Evolutionary conservation across 495 filamentous ascomycete species (phyloP), one percentile per base, ranked within the genome.

Genomic region (Ramalina intermedia): DNA sequence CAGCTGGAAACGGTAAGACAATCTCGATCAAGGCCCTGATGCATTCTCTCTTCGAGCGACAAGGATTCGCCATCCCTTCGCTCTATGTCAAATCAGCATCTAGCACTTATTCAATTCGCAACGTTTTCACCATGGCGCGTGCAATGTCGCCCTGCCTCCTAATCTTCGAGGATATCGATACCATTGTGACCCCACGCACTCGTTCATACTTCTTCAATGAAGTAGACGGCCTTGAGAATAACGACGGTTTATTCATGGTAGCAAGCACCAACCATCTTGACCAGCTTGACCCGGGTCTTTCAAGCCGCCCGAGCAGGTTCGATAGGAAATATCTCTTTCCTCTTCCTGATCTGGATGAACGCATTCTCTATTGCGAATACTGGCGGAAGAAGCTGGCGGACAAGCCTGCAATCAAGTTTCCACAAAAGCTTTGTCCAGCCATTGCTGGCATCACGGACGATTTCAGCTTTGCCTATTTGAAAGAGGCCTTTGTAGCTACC

Each of bases 171-270:
- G 80, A 84, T 48, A 73, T 84, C 23, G 80, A 83, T 51, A 78
- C 71, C 20, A 62, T 82, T 13, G 71, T 83, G 5, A 68, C 64
- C 2, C 63, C 66, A 24, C 47, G 46, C 4, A 72, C 73, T 29
- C 63, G 80, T 7, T 72, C 66, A 45, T 84, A 80, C 61, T 84
- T 85, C 55, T 68, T 85, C 46, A 84, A 84, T 57, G 77, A 84
- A 51, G 71, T 84, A 6, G 81, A 84, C 52, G 80, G 81, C 1
- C 62, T 84, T 17, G 76, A 77, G 54, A 71, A 67, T 55, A 83
- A 83, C 55, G 74, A 82, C 56, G 79, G 79, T 27, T 79, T 82
- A 48, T 66, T 81, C 51, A 80, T 82, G 63, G 63, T 83, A 35
- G 79, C 72, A 5, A 75, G 66, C 47, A 81, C 79, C 7, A 83